These are phyloP conservation scores for Penicillium pulvis DNA, from an alignment of 495 filamentous ascomycete genomes.

Conservation along the genomic window DNA sequence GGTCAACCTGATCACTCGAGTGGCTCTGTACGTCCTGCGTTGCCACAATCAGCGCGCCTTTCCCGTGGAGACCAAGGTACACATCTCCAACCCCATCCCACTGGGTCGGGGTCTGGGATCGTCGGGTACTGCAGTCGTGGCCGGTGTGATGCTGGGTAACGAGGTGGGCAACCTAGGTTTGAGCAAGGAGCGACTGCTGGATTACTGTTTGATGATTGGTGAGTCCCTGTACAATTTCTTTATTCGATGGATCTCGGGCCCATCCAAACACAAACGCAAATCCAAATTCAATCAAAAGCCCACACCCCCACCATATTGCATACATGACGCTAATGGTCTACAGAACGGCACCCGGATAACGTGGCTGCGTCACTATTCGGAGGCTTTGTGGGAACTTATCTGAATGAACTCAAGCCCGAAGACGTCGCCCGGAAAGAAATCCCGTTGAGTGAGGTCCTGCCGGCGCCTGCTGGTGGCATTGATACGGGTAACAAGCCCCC, in stretches of 20 bases:
- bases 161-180: conserved; percentile 80
- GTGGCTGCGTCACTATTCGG: conserved; percentile 93
- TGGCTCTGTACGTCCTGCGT: conserved; percentile 87
- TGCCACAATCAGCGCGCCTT: conserved; percentile 84
- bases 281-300: not conserved
- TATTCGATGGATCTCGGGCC: not conserved
- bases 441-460: conserved; percentile 91
- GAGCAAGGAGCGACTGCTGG: conserved; percentile 79
- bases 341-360: conserved; percentile 94
- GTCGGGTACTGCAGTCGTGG: conserved; percentile 91
- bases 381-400: conserved; percentile 94
- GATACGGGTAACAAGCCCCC: conserved; percentile 84
- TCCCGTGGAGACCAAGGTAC: conserved; percentile 82
- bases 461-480: conserved; percentile 79
- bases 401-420: conserved; percentile 83
- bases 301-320: not conserved
- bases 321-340: conserved; percentile 19
- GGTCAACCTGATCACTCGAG: conserved; percentile 86
- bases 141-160: conserved; percentile 88
- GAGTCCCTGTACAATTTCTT: conserved; percentile 19
- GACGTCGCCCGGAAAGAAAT: conserved; percentile 88
- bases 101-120: conserved; percentile 88
- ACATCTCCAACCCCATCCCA: conserved; percentile 92
- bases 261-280: not conserved
- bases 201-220: conserved; percentile 94